A percentile compares a stretch with the other conserved stretches of the same genome.
Conservation (phyloP, 2,329 filamentous ascomycete genomes). For the Botrytis cinerea region DNA sequence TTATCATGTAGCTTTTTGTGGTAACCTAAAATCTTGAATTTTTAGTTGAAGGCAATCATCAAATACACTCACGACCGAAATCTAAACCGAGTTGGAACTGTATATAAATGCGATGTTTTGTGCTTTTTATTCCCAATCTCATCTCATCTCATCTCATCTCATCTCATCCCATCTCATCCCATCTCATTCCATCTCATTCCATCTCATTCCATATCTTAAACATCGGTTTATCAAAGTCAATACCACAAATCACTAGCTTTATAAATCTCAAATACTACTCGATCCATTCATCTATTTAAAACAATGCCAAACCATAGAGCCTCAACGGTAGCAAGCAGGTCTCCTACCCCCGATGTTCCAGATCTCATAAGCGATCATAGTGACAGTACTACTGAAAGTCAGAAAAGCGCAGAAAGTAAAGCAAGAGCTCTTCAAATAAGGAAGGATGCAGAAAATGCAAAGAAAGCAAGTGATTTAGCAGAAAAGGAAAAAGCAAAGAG, state of each 20-base stretch:
- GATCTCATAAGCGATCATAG: no score
- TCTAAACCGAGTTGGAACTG: not conserved
- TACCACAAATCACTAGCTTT: not conserved
- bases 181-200: not conserved
- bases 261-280: not conserved
- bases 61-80: not conserved
- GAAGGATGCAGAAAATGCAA: no score
- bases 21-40: not conserved
- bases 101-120: not conserved
- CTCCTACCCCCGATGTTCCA: no score
- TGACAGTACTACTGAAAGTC: no score
- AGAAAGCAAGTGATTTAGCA: no score
- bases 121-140: not conserved
- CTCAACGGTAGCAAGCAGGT: no score
- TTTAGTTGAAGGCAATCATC: not conserved
- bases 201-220: not conserved
- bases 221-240: not conserved
- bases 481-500: no score
- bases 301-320: not conserved
- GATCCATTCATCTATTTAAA: not conserved
- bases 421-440: no score
- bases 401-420: no score
- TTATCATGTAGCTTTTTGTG: not conserved
- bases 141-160: not conserved
- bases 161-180: not conserved